Evolutionary conservation across 176 grass and related monocot genomes (phyloP).

Genomic region (Oropetium thomaeum): DNA sequence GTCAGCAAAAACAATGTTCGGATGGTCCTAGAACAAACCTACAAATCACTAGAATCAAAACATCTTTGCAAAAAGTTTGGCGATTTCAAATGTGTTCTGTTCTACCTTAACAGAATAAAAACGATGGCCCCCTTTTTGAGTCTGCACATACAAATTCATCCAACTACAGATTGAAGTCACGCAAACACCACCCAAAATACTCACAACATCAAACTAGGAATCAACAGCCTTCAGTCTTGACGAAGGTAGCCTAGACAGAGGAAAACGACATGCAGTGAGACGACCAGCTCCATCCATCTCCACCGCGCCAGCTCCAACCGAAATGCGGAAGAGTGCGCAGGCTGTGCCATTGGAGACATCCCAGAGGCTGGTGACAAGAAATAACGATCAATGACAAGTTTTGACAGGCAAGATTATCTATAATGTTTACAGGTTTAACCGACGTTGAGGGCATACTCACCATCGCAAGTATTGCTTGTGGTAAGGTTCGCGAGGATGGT

Average conservation of each 20-base stretch:
- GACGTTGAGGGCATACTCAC: conserved; percentile 18
- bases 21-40: neutral
- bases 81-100: conserved; percentile 21
- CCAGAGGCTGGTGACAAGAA: conserved; percentile 42
- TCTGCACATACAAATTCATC: conserved; percentile 17
- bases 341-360: conserved; percentile 52
- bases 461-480: conserved; percentile 49
- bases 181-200: conserved; percentile 6
- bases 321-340: conserved; percentile 24
- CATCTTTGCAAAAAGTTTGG: conserved; percentile 34
- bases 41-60: neutral
- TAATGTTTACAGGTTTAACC: neutral
- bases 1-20: neutral
- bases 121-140: conserved; percentile 1
- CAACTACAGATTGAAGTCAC: neutral
- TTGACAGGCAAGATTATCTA: neutral
- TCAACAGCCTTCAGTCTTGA: conserved; percentile 23
- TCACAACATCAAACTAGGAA: conserved; percentile 28
- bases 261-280: conserved; percentile 40
- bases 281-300: conserved; percentile 42
- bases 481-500: conserved; percentile 71
- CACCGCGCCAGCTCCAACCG: conserved; percentile 19
- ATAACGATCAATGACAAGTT: neutral
- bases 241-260: conserved; percentile 34
- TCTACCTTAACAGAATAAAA: conserved; percentile 27